A percentile compares a stretch with the other conserved stretches of the same genome.
phyloP scores from a whole-genome alignment of 495 filamentous ascomycete genomes.

The Chaetomium cochliodes region DNA sequence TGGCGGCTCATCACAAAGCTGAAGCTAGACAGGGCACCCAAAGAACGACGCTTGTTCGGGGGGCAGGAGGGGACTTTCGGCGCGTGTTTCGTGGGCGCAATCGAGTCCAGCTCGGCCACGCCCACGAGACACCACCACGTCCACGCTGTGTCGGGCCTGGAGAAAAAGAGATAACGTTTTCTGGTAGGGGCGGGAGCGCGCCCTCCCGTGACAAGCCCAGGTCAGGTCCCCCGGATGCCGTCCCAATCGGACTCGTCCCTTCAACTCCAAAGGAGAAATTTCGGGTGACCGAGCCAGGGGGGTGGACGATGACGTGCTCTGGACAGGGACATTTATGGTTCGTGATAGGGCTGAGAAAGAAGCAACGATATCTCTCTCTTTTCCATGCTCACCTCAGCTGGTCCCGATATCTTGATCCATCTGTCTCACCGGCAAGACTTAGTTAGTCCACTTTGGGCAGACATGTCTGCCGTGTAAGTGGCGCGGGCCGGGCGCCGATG shows the following conservation, averaged over 20 bases:
- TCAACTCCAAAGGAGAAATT: not conserved
- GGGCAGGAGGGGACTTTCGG: not conserved
- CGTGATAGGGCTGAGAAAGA: conserved; percentile 6
- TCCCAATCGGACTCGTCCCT: conserved; percentile 13
- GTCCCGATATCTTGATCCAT: not conserved
- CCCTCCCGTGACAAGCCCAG: not conserved
- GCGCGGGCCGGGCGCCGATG: not conserved
- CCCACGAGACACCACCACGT: too few relatives aligned
- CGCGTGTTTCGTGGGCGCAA: conserved; percentile 9
- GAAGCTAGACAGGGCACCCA: not conserved
- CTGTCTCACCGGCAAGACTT: not conserved
- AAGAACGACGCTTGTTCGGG: too few relatives aligned
- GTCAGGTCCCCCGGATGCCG: not conserved
- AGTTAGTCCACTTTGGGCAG: not conserved
- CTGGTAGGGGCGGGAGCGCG: conserved; percentile 4
- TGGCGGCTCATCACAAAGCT: not conserved
- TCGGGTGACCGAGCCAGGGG: not conserved
- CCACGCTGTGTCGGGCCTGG: not conserved
- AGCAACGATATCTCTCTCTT: not conserved
- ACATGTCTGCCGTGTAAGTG: not conserved
- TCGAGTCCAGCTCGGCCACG: not conserved
- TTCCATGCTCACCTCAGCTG: not conserved
- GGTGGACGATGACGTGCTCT: conserved; percentile 1
- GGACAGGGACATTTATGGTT: not conserved
- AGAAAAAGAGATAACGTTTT: not conserved